phyloP scores from a whole-genome alignment of 2,329 filamentous ascomycete genomes.

The Calonectria montana region DNA sequence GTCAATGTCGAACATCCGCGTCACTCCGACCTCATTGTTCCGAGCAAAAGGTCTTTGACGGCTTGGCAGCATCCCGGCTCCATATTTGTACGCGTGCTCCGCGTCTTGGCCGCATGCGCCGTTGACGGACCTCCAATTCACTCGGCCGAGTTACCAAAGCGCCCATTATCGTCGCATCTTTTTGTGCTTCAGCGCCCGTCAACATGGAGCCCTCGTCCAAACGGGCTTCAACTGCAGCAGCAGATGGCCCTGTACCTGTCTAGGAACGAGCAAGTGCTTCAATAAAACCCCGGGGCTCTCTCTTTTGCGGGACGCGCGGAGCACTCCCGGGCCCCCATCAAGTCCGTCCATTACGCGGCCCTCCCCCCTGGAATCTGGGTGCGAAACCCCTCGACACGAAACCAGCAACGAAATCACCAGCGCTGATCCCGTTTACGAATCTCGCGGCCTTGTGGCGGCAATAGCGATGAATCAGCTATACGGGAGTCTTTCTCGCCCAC shows the following conservation, averaged over 20 bases:
- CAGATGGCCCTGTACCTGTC: background rate
- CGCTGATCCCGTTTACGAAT: constrained; percentile 2
- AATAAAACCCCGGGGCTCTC: background rate
- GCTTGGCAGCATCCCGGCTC: background rate
- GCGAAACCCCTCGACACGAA: constrained; percentile 5
- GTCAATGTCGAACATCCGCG: background rate
- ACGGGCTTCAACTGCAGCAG: background rate
- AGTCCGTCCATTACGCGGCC: constrained; percentile 24
- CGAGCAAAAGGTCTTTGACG: background rate
- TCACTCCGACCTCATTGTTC: background rate
- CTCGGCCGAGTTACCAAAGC: background rate
- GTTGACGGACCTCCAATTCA: background rate
- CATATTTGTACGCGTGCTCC: constrained; percentile 9
- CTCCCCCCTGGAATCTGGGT: constrained; percentile 14
- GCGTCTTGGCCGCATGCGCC: background rate
- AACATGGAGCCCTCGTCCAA: constrained; percentile 4
- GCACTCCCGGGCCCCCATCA: constrained; percentile 14
- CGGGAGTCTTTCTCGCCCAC: background rate
- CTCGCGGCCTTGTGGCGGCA: background rate
- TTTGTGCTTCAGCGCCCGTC: background rate
- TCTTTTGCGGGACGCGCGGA: constrained; percentile 17
- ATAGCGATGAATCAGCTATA: background rate
- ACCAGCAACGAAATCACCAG: constrained; percentile 1
- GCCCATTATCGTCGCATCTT: background rate
- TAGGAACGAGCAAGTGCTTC: constrained; percentile 6